phyloP scores from a whole-genome alignment of 78 protist genomes.

The Bigelowiella natans region DNA sequence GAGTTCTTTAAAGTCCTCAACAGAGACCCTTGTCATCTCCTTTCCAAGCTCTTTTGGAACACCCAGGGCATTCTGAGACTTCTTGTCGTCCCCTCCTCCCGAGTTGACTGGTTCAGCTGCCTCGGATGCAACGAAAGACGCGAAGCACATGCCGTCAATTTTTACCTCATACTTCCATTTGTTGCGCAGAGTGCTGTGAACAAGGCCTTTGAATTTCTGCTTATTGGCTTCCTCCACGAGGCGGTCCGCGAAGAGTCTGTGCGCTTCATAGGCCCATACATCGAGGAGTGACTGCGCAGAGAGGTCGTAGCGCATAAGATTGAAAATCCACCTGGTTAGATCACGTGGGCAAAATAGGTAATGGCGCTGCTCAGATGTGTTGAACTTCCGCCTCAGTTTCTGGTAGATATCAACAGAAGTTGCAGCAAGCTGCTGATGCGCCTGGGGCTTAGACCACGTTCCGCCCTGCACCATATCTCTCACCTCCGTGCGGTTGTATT shows the following conservation, averaged over 20 bases:
- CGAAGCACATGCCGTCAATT: not conserved
- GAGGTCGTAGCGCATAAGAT: slow-evolving; percentile 25
- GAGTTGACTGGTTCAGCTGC: no score
- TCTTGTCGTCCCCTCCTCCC: no score
- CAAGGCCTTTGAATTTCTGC: not conserved
- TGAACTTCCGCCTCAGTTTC: slow-evolving; percentile 19
- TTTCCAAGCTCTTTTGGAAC: not conserved
- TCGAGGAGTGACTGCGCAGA: not conserved
- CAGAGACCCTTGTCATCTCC: not conserved
- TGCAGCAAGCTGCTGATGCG: slow-evolving; percentile 27
- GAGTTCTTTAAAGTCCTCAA: not conserved
- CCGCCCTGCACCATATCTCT: not conserved
- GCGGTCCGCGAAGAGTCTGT: slow-evolving; percentile 48
- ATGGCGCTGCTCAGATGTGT: slow-evolving; percentile 51
- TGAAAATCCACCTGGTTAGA: slow-evolving; percentile 48
- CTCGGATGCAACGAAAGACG: not conserved
- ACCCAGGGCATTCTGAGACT: not conserved
- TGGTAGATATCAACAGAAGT: slow-evolving; percentile 52
- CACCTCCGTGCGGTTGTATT: not conserved
- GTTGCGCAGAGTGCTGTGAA: not conserved
- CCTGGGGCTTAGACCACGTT: not conserved
- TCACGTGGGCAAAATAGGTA: slow-evolving; percentile 74
- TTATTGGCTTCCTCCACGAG: not conserved
- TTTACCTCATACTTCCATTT: not conserved
- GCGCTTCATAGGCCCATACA: slow-evolving; percentile 38